phyloP scores from a whole-genome alignment of 108 stramenopile genomes.

The Skeletonema grethae region DNA sequence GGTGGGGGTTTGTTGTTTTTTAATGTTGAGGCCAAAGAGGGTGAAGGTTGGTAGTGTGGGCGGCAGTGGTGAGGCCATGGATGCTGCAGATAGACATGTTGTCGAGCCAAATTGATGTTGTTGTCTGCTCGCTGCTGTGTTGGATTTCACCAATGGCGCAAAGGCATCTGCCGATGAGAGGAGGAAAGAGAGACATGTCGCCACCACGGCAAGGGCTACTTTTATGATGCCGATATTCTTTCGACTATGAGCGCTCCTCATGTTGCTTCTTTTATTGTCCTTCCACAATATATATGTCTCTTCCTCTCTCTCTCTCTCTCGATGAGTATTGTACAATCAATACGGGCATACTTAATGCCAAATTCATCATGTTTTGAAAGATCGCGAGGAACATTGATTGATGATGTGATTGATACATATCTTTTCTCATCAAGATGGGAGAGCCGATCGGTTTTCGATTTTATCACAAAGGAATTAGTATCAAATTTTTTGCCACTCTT shows the following conservation, averaged over 20 bases:
- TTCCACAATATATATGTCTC: too few species aligned
- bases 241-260: not conserved
- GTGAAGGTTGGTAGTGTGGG: not conserved
- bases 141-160: not conserved
- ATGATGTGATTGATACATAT: too few species aligned
- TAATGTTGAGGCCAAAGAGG: slow-evolving; percentile 4
- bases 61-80: not conserved
- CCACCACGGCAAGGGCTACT: not conserved
- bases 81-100: not conserved
- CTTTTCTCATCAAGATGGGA: too few species aligned
- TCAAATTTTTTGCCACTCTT: too few species aligned
- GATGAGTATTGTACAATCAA: too few species aligned
- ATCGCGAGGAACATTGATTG: too few species aligned
- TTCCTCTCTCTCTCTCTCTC: too few species aligned
- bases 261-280: not conserved
- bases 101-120: not conserved
- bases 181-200: not conserved
- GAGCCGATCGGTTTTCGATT: too few species aligned
- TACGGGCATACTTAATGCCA: too few species aligned
- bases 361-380: too few species aligned
- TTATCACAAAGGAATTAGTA: too few species aligned
- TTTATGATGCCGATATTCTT: not conserved
- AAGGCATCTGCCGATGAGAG: not conserved
- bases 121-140: not conserved
- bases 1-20: not conserved